Percentiles rank a stretch among this genome's conserved stretches.
phyloP scores from a whole-genome alignment of 1,139 yeast genomes.

The Cylindricascospora bacillispora region DNA sequence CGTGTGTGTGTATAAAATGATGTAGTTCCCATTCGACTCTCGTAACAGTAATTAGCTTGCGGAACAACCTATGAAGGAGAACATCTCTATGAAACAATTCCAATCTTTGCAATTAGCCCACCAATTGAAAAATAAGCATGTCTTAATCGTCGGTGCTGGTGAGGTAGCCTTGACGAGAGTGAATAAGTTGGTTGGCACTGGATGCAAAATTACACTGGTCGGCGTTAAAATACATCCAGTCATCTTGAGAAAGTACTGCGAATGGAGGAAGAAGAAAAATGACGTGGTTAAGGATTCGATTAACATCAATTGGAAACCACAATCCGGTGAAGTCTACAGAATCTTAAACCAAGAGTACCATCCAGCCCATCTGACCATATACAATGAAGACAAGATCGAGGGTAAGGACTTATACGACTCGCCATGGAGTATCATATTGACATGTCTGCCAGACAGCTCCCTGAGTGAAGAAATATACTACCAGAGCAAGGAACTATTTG shows the following conservation, averaged over 20 bases:
- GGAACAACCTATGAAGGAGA: too few species aligned
- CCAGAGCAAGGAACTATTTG: constrained; percentile 14
- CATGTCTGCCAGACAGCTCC: constrained; percentile 19
- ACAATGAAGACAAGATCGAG: constrained; percentile 7
- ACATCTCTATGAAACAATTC: too few species aligned
- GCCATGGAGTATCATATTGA: constrained; percentile 17
- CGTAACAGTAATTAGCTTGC: too few species aligned
- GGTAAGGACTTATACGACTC: constrained; percentile 2
- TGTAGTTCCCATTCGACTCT: too few species aligned
- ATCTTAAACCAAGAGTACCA: constrained; percentile 9
- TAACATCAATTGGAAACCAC: constrained; percentile 1
- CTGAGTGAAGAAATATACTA: constrained; percentile 17
- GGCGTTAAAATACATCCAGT: constrained; percentile 16
- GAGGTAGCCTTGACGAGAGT: constrained; percentile 23
- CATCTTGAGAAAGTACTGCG: constrained; percentile 7
- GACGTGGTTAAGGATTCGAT: background rate
- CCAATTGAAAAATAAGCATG: constrained; percentile 15
- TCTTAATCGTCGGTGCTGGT: constrained; percentile 24
- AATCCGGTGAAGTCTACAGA: constrained; percentile 8
- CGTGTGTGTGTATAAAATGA: too few species aligned
- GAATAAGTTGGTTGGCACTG: constrained; percentile 22
- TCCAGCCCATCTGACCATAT: constrained; percentile 9
- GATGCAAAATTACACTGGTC: constrained; percentile 21
- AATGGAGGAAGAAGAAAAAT: constrained; percentile 4
- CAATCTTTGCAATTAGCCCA: constrained; percentile 22